Base-by-base conservation (phyloP, 2,329 filamentous ascomycete genomes). In the Phialophora verrucosa region DNA sequence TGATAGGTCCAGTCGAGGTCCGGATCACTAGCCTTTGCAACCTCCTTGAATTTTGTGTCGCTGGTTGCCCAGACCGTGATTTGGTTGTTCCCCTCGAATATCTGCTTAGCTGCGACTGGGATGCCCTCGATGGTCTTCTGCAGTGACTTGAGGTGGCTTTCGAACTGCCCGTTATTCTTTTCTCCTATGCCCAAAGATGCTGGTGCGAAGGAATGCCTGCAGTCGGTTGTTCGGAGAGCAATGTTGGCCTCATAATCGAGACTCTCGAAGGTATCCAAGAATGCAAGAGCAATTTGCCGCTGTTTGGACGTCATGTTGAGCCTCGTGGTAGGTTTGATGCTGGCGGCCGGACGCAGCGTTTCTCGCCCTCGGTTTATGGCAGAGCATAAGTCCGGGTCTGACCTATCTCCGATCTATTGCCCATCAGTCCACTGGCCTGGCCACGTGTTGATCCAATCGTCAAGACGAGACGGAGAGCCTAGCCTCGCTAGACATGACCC, bases 31-130 rank as follows among this genome's bases (percentile, higher is more conserved):
- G 74, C 74, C 58, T 69, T 76, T 11, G 69, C 71, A 14, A 75
- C 71, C 0, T 73, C 69, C 8, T 63, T 70, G 55, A 76, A 76
- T n/a, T 64, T 62, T 6, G 74, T 59, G 32, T 67, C 59, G 8
- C 72, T 71, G 4, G 69, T 74, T 1, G 74, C 73, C 74, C 74
- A 76, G 29, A 75, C 64, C 17, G 72, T 72, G 44, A 77, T 72
- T 29, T 72, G 67, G 29, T 73, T 72, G 11, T 27, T 32, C 17
- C 38, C 60, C 23, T 71, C 65, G n/a, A 64, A 66, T 12, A 67
- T 59, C 51, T 70, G 58, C 47, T 68, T 68, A 27, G 67, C 35
- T 1, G 58, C 60, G n/a, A 72, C 69, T 23, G 67, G 69, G 31
- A 71, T 66, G 3, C 54, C 61, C 23, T 31, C 20, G 53, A 71